Percentiles rank a stretch among this genome's conserved stretches.
These are phyloP conservation scores for Tieghemostelium lacteum DNA, from an alignment of 78 protist species.

Conservation along the genomic window DNA sequence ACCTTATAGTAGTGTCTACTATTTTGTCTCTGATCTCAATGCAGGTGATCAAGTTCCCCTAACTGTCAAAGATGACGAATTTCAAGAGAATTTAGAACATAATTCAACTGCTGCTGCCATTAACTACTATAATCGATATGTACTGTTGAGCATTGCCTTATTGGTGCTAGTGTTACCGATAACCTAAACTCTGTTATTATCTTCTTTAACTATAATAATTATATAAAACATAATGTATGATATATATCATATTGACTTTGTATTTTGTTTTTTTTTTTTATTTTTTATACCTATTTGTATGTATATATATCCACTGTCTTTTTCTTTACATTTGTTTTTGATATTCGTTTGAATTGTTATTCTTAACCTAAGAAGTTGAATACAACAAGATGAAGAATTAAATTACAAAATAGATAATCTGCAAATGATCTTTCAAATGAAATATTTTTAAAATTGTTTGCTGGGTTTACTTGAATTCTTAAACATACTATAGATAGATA, in stretches of 20 bases:
- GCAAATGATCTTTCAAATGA: constrained; percentile 85
- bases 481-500: constrained; percentile 66
- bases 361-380: constrained; percentile 88
- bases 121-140: not conserved
- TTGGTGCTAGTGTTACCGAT: too few relatives aligned
- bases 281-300: not conserved
- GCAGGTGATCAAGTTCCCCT: too few relatives aligned
- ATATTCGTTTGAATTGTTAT: not conserved
- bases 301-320: not conserved
- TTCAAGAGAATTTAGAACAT: too few relatives aligned
- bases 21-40: too few relatives aligned
- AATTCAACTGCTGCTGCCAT: not conserved
- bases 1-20: too few relatives aligned
- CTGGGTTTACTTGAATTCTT: constrained; percentile 80
- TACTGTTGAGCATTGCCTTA: too few relatives aligned
- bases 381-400: constrained; percentile 86
- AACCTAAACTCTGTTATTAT: too few relatives aligned
- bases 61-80: too few relatives aligned
- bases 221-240: too few relatives aligned
- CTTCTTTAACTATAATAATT: too few relatives aligned
- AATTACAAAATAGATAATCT: constrained; percentile 83
- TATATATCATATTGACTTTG: too few relatives aligned
- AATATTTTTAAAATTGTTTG: constrained; percentile 31
- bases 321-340: not conserved
- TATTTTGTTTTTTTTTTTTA: not conserved